These are phyloP conservation scores for Blastomyces parvus DNA, from an alignment of 2,329 filamentous ascomycete species.

Conservation along the genomic window DNA sequence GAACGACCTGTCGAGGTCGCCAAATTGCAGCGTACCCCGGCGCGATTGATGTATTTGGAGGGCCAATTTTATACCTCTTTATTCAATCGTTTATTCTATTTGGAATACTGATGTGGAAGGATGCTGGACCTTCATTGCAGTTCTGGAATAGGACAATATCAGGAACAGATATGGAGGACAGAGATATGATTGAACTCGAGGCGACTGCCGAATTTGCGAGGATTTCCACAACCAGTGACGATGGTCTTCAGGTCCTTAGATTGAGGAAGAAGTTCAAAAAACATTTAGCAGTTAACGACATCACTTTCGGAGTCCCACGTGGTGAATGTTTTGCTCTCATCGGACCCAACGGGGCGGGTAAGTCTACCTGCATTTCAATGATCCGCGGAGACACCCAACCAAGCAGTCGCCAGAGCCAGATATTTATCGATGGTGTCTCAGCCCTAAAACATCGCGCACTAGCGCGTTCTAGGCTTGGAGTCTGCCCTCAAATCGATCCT, in stretches of 20 bases:
- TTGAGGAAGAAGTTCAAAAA: slow-evolving; percentile 69
- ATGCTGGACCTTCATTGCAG: slow-evolving; percentile 60
- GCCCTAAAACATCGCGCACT: slow-evolving; percentile 62
- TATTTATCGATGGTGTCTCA: slow-evolving; percentile 69
- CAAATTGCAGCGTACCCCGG: slow-evolving; percentile 59
- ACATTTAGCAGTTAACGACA: slow-evolving; percentile 74
- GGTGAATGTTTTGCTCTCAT: slow-evolving; percentile 83
- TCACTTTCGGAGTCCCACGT: slow-evolving; percentile 69
- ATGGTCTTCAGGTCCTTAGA: slow-evolving; percentile 69
- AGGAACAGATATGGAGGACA: slow-evolving; percentile 35
- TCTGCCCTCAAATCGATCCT: slow-evolving; percentile 81
- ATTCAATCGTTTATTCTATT: slow-evolving; percentile 65
- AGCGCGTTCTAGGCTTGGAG: slow-evolving; percentile 71
- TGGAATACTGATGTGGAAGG: slow-evolving; percentile 64
- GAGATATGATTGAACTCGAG: slow-evolving; percentile 44
- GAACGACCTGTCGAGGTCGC: slow-evolving; percentile 58
- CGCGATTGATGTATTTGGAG: slow-evolving; percentile 65
- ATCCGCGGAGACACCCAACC: slow-evolving; percentile 83
- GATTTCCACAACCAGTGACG: slow-evolving; percentile 46
- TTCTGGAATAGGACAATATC: slow-evolving; percentile 40
- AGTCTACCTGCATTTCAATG: slow-evolving; percentile 78
- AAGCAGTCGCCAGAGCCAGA: slow-evolving; percentile 59
- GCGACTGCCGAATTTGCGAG: slow-evolving; percentile 55
- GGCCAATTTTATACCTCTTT: slow-evolving; percentile 73
- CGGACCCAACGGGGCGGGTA: slow-evolving; percentile 85